These are phyloP conservation scores for Fraxinus excelsior DNA, from an alignment of 257 asterid species.

Conservation along the genomic window DNA sequence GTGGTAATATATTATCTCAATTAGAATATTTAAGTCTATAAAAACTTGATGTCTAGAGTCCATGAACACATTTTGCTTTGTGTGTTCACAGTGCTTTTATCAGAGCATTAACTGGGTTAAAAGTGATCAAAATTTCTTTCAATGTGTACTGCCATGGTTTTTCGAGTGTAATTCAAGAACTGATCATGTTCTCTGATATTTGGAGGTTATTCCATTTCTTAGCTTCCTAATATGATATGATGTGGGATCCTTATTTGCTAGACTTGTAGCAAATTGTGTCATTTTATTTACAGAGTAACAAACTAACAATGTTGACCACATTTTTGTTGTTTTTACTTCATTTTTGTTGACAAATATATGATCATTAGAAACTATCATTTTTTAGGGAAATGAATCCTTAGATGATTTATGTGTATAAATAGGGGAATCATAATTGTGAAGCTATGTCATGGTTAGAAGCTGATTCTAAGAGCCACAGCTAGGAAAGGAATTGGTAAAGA, in stretches of 20 bases:
- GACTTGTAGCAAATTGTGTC: not conserved
- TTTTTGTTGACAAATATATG: too few relatives aligned
- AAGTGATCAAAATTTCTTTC: not conserved
- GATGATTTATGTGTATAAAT: slow-evolving; percentile 20
- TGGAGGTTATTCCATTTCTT: not conserved
- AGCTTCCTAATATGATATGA: not conserved
- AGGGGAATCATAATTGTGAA: slow-evolving; percentile 97
- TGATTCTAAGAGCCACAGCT: too few relatives aligned
- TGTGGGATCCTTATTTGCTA: not conserved
- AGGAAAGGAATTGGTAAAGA: too few relatives aligned
- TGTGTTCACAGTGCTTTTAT: not conserved
- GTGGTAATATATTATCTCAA: too few relatives aligned
- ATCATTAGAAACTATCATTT: not conserved
- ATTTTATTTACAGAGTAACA: too few relatives aligned
- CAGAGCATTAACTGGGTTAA: not conserved
- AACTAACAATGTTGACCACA: not conserved
- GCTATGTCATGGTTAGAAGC: slow-evolving; percentile 95
- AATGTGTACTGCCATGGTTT: not conserved
- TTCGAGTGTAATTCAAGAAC: not conserved
- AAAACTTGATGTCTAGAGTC: not conserved
- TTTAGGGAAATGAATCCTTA: slow-evolving; percentile 2
- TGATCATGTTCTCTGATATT: not conserved
- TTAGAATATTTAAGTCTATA: not conserved
- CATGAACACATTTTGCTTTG: not conserved
- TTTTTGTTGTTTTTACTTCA: not conserved